These are phyloP conservation scores for Hygrophorus pudorinus DNA, from an alignment of 768 basidiomycete genomes.

Conservation along the genomic window DNA sequence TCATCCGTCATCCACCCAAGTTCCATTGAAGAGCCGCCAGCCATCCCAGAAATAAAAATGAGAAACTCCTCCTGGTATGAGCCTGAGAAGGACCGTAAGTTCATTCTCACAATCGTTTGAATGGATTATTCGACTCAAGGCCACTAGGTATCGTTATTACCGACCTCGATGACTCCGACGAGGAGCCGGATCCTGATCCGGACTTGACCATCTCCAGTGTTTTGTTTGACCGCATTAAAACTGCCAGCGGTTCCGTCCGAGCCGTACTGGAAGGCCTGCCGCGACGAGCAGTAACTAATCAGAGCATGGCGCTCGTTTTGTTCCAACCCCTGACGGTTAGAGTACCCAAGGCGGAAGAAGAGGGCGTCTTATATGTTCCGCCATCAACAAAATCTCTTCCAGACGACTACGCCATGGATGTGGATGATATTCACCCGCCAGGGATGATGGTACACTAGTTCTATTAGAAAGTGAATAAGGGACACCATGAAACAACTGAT, in stretches of 20 bases:
- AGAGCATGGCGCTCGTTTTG: constrained; percentile 43
- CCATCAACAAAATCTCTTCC: neutral
- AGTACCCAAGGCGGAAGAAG: constrained; percentile 5
- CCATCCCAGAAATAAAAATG: constrained; percentile 51
- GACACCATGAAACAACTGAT: neutral
- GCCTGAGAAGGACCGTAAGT: constrained; percentile 59
- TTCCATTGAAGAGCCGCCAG: constrained; percentile 31
- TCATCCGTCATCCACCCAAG: constrained; percentile 16
- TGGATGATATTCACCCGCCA: too few relatives aligned
- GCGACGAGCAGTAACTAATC: constrained; percentile 5
- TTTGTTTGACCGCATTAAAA: constrained; percentile 34
- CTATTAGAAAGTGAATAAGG: neutral
- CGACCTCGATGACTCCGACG: constrained; percentile 42
- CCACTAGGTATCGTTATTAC: constrained; percentile 55
- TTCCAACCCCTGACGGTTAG: constrained; percentile 31
- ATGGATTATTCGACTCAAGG: constrained; percentile 5
- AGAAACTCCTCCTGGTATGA: constrained; percentile 57
- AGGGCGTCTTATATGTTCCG: neutral
- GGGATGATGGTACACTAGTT: constrained; percentile 7
- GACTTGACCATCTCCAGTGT: constrained; percentile 32
- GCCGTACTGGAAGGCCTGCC: too few relatives aligned
- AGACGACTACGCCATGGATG: constrained; percentile 44
- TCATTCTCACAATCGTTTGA: constrained; percentile 4
- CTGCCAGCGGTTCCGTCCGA: constrained; percentile 13
- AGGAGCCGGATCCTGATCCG: constrained; percentile 20